phyloP scores from a whole-genome alignment of 352 stramenopile genomes.

The Phytophthora agathidicida region DNA sequence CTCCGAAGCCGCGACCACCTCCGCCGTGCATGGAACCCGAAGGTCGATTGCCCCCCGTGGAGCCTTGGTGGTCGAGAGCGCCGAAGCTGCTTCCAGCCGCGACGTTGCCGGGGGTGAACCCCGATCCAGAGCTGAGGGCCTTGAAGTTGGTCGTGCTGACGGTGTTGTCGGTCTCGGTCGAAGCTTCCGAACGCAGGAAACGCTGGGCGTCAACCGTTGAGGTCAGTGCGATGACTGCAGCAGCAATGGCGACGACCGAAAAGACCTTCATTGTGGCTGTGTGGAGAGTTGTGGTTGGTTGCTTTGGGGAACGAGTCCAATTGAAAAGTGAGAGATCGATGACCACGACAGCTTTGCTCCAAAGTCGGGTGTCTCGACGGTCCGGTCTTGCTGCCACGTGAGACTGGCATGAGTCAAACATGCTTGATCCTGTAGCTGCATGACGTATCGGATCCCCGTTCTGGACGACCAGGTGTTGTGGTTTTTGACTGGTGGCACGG shows the following conservation, averaged over 20 bases:
- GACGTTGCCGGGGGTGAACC: constrained; percentile 23
- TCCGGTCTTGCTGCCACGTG: neutral
- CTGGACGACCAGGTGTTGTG: constrained; percentile 11
- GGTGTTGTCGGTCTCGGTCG: constrained; percentile 12
- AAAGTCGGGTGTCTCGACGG: too few relatives aligned
- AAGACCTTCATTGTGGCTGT: constrained; percentile 23
- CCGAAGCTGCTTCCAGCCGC: constrained; percentile 15
- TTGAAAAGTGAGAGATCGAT: constrained; percentile 11
- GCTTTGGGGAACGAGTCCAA: constrained; percentile 7
- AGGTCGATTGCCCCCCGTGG: constrained; percentile 4
- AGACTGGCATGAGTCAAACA: constrained; percentile 15
- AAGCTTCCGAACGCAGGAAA: constrained; percentile 25
- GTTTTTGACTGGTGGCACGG: constrained; percentile 12
- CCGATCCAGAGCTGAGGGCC: constrained; percentile 13
- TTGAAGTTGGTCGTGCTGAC: constrained; percentile 24
- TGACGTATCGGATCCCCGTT: constrained; percentile 12
- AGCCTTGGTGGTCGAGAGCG: constrained; percentile 11
- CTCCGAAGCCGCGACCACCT: constrained; percentile 1
- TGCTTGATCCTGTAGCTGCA: constrained; percentile 1
- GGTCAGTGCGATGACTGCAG: constrained; percentile 4
- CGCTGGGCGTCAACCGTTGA: constrained; percentile 23
- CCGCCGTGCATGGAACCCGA: constrained; percentile 14
- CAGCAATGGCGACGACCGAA: constrained; percentile 11
- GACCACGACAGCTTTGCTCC: neutral
- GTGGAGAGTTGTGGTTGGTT: neutral